A percentile compares a stretch with the other conserved stretches of the same genome.
Evolutionary conservation across 2,329 filamentous ascomycete genomes (phyloP).

Genomic region (Paracorniculantispora psalliotae): DNA sequence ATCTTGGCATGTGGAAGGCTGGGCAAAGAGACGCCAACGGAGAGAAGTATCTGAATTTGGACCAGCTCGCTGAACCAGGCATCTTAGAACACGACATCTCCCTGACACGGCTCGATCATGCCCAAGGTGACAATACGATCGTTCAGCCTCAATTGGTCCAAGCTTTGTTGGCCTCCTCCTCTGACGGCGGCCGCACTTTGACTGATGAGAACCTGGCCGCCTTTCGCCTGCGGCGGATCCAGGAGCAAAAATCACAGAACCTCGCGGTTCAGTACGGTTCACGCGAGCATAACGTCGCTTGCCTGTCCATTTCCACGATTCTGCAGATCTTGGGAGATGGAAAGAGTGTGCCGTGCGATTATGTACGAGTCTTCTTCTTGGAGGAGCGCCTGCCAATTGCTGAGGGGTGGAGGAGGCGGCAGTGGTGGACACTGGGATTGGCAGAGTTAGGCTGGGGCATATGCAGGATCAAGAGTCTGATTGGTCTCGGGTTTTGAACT

Average conservation of each 20-base stretch:
- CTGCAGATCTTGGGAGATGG: not conserved
- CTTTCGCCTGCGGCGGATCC: not conserved
- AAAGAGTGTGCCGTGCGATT: not conserved
- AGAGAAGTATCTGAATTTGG: conserved; percentile 12
- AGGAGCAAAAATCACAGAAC: not conserved
- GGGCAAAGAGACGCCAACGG: not conserved
- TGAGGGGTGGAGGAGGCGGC: not conserved
- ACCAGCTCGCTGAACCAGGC: conserved; percentile 12
- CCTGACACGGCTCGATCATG: not conserved
- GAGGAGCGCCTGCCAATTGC: conserved; percentile 2
- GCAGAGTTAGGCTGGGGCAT: conserved; percentile 2
- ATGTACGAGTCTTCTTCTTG: not conserved
- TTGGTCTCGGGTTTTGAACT: not conserved
- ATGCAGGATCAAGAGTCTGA: not conserved
- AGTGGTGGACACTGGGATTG: not conserved
- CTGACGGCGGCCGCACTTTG: not conserved
- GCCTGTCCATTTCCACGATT: not conserved
- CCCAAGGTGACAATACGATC: not conserved
- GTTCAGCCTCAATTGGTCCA: not conserved
- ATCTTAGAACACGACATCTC: not conserved
- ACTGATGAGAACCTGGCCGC: not conserved
- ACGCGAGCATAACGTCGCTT: not conserved
- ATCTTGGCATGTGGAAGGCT: not conserved
- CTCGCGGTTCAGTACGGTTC: not conserved
- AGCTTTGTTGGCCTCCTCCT: not conserved